Evolutionary conservation across 2,329 filamentous ascomycete species (phyloP).

Genomic region (Tolypocladium pustulatum): DNA sequence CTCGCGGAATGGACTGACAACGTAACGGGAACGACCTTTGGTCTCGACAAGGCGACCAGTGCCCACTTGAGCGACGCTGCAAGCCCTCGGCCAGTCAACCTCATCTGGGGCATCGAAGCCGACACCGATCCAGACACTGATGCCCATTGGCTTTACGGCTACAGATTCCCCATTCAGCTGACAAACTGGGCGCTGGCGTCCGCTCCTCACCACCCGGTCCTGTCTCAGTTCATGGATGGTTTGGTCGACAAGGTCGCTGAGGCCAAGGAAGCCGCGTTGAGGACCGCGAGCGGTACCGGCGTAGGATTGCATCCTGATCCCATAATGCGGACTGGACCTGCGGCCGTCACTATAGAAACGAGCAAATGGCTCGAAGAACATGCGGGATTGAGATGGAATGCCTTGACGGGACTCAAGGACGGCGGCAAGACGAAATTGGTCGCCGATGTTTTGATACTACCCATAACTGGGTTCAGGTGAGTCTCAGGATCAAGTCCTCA

Average conservation of each 20-base stretch:
- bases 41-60: not conserved
- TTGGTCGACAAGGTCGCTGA: not conserved
- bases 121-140: not conserved
- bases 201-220: not conserved
- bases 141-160: not conserved
- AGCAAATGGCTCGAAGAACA: not conserved
- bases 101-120: not conserved
- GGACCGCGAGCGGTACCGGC: not conserved
- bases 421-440: not conserved
- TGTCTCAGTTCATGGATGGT: not conserved
- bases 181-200: not conserved
- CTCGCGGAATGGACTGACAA: not conserved
- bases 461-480: not conserved
- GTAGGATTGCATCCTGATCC: not conserved
- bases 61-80: not conserved
- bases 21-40: not conserved
- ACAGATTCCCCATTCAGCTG: not conserved
- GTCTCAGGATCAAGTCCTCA: not conserved
- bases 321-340: not conserved
- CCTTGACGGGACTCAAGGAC: not conserved
- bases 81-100: not conserved
- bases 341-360: not conserved
- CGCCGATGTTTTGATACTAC: not conserved
- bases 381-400: not conserved
- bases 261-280: not conserved